These are phyloP conservation scores for Hypoxylon sp. DNA, from an alignment of 2,329 filamentous ascomycete genomes.

Conservation along the genomic window DNA sequence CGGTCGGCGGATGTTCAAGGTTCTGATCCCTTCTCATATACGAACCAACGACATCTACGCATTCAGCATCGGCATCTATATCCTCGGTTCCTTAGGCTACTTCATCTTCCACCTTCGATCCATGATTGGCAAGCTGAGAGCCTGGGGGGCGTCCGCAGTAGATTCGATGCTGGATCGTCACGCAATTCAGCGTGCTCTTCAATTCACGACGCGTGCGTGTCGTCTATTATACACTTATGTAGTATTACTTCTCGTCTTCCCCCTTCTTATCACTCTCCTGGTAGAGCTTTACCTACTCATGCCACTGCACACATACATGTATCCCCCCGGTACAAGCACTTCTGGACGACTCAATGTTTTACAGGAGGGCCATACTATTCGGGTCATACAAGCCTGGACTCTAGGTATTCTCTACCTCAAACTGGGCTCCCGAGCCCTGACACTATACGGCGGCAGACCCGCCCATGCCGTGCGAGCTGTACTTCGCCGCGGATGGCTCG, in stretches of 20 bases:
- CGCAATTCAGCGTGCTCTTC: slow-evolving; percentile 52
- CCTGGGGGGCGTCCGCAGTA: slow-evolving; percentile 51
- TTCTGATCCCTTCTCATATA: slow-evolving; percentile 78
- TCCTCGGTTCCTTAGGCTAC: slow-evolving; percentile 79
- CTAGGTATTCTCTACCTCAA: slow-evolving; percentile 92
- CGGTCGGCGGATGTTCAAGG: slow-evolving; percentile 83
- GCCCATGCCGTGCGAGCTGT: slow-evolving; percentile 82
- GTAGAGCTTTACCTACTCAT: slow-evolving; percentile 92
- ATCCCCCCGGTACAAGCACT: slow-evolving; percentile 52
- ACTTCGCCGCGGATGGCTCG: slow-evolving; percentile 80
- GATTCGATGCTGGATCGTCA: slow-evolving; percentile 53
- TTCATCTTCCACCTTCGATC: slow-evolving; percentile 66
- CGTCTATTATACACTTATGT: slow-evolving; percentile 81
- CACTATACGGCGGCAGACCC: slow-evolving; percentile 77
- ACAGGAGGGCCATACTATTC: slow-evolving; percentile 75
- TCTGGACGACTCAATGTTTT: slow-evolving; percentile 51
- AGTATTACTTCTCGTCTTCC: slow-evolving; percentile 83
- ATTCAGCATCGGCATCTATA: slow-evolving; percentile 90
- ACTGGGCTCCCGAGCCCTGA: slow-evolving; percentile 78
- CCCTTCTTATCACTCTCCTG: slow-evolving; percentile 82
- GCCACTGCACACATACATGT: slow-evolving; percentile 85
- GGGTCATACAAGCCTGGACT: slow-evolving; percentile 94
- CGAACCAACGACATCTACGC: slow-evolving; percentile 96
- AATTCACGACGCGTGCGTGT: slow-evolving; percentile 53
- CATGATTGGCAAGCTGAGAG: slow-evolving; percentile 55